phyloP scores from a whole-genome alignment of 305 asterid species.

The Fraxinus baroniana region DNA sequence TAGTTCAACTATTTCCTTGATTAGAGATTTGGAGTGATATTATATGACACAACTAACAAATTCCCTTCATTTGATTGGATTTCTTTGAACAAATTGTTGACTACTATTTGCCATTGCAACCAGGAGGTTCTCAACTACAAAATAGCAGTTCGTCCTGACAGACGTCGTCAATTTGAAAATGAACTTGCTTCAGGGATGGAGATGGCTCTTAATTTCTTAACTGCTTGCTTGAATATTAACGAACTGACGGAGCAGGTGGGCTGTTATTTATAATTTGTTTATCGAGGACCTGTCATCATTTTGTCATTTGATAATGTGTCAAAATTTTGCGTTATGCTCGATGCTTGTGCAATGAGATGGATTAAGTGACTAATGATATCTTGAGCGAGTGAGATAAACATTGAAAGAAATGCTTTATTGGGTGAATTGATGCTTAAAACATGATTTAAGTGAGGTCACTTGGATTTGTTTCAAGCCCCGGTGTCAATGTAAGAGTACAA shows the following conservation, averaged over 20 bases:
- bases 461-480: slow-evolving; percentile 13
- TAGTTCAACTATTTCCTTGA: slow-evolving; percentile 12
- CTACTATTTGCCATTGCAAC: slow-evolving; percentile 21
- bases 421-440: background rate
- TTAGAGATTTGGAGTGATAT: slow-evolving; percentile 4
- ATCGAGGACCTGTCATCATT: background rate
- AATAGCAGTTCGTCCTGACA: slow-evolving; percentile 96
- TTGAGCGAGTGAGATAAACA: background rate
- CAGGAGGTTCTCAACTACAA: slow-evolving; percentile 97
- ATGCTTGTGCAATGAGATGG: background rate
- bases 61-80: slow-evolving; percentile 11
- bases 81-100: slow-evolving; percentile 12
- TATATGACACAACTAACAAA: slow-evolving; percentile 1
- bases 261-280: slow-evolving; percentile 25
- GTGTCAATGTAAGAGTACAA: slow-evolving; percentile 1
- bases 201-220: slow-evolving; percentile 72
- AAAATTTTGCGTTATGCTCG: slow-evolving; percentile 7
- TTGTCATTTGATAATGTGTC: background rate
- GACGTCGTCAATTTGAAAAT: slow-evolving; percentile 86
- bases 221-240: slow-evolving; percentile 81
- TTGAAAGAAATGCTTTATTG: background rate
- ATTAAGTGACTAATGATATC: slow-evolving; percentile 5
- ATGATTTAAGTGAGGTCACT: background rate
- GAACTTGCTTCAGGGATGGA: slow-evolving; percentile 86
- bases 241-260: slow-evolving; percentile 84